Conservation (phyloP, 2,329 filamentous ascomycete species). For the Colletotrichum phormii region DNA sequence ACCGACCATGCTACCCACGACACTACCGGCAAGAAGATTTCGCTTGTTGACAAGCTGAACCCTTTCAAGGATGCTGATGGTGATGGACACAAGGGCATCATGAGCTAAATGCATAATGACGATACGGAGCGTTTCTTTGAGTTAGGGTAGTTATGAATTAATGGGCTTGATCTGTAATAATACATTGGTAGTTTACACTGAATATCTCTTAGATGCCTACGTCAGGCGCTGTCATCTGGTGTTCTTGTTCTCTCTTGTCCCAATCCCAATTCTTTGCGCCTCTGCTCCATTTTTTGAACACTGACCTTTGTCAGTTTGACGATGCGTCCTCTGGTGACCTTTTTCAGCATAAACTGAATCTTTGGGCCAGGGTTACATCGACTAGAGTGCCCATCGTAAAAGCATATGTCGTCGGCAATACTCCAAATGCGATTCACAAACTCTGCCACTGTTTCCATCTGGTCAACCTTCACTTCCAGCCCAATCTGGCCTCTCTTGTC, state of each 20-base stretch:
- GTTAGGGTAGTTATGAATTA: not conserved
- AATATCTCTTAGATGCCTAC: too few relatives aligned
- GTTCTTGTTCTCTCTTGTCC: not conserved
- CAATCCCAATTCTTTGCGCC: not conserved
- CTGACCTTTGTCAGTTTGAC: not conserved
- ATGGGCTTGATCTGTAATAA: not conserved
- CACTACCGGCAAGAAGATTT: slow-evolving; percentile 31
- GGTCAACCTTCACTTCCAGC: not conserved
- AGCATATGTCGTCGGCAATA: not conserved
- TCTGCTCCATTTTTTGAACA: not conserved
- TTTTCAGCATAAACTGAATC: not conserved
- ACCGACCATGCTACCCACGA: not conserved
- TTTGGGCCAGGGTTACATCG: not conserved
- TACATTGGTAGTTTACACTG: too few relatives aligned
- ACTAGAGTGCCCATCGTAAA: not conserved
- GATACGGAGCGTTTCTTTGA: not conserved
- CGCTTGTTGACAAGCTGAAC: slow-evolving; percentile 40
- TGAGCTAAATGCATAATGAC: slow-evolving; percentile 26
- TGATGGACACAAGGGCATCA: slow-evolving; percentile 41
- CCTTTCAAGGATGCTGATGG: slow-evolving; percentile 41
- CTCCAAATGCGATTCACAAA: not conserved
- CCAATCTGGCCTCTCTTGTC: not conserved
- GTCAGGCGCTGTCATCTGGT: not conserved
- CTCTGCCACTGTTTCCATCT: not conserved
- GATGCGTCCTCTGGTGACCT: rapidly evolving